phyloP scores from a whole-genome alignment of 805 yeast species.

The Scheffersomyces ergatensis region DNA sequence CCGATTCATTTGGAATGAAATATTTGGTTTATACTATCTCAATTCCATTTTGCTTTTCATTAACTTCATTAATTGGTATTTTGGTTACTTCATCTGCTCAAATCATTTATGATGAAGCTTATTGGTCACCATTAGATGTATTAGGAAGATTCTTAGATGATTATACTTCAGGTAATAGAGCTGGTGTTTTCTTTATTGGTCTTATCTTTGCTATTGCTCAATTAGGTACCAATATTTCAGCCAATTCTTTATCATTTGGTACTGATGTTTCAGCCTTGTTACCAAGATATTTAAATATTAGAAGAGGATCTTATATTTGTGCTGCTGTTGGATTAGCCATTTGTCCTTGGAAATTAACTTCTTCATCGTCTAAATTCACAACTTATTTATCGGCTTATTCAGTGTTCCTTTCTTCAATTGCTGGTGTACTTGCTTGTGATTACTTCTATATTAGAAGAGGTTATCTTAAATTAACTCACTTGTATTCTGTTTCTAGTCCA shows the following conservation, averaged over 20 bases:
- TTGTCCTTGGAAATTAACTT: conserved; percentile 43
- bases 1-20: conserved; percentile 36
- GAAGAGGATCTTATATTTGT: conserved; percentile 42
- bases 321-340: conserved; percentile 36
- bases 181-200: conserved; percentile 41
- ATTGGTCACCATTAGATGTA: conserved; percentile 85
- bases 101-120: conserved; percentile 60
- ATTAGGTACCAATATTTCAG: conserved; percentile 41
- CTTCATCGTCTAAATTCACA: conserved; percentile 37
- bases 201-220: conserved; percentile 41
- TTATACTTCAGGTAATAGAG: conserved; percentile 37
- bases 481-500: conserved; percentile 50
- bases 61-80: conserved; percentile 83
- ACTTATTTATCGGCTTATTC: conserved; percentile 43
- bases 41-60: conserved; percentile 73
- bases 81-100: conserved; percentile 79
- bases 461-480: conserved; percentile 56
- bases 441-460: conserved; percentile 69
- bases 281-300: conserved; percentile 38
- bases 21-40: conserved; percentile 50
- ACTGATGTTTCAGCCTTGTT: conserved; percentile 40
- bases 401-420: conserved; percentile 42
- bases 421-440: conserved; percentile 42
- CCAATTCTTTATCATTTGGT: conserved; percentile 41
- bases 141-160: conserved; percentile 56